Evolutionary conservation across 805 yeast genomes (phyloP), one percentile per base, ranked within the genome.

Genomic region (Priceomyces haplophilus): DNA sequence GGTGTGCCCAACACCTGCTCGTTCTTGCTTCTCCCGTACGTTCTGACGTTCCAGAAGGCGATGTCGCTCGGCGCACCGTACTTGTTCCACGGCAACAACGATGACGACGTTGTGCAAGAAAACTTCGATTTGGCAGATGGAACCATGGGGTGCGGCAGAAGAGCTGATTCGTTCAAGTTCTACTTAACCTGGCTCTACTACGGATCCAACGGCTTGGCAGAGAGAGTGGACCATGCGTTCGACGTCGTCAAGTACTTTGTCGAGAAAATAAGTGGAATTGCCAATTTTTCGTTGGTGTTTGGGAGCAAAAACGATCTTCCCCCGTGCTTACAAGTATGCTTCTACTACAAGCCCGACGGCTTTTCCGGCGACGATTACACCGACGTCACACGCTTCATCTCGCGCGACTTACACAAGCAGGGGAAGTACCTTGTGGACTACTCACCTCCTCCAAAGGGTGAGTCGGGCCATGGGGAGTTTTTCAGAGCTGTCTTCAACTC

Each of bases 111-210:
- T 32, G 47, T 46, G 7, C 77, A 69, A 3, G 84, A 76, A 19
- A 80, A 77, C 59, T 84, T 69, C 55, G 96, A 87, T 52, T 73
- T 87, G 43, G 96, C 91, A 0, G 91, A 85, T 59, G 95, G 93
- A 11, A 88, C 96, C 2, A 82, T 88, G 90, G 95, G 95, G 7
- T 87, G 96, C 59, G 96, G 96, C 11, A 77, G 96, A 51, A 74
- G 96, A 42, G 80, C 93, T 0, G 96, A 88, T 59, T 78, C 91
- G 3, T 66, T 87, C 59, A 87, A 87, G 62, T 71, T 88, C 54
- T 87, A 83, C 59, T 59, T 88, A 57, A 80, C 85, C 1, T 87
- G 96, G 96, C 67, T 82, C 45, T 88, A 83, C 69, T 88, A 82
- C 53, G 96, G 96, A 3, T 61, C 67, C 3, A 52, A 61, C 29